Base-by-base conservation (phyloP, 768 basidiomycete species). In the Hygrophoropsis aurantiaca region DNA sequence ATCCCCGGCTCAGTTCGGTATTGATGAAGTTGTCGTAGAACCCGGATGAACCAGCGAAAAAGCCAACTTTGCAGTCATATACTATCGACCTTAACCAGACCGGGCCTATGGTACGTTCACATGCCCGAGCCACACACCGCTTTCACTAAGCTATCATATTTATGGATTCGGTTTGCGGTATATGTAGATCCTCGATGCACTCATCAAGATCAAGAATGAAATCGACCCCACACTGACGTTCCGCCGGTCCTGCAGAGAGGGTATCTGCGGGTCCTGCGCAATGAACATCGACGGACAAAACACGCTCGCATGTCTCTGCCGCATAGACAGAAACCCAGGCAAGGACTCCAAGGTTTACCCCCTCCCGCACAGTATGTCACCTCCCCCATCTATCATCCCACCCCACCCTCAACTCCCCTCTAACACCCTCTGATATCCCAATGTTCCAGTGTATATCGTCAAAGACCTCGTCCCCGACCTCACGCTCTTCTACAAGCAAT, bases 171-270 rank as follows among this genome's bases (percentile, higher is more conserved):
- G 15, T 3, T 13, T 33, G 19, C 42, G 13, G 15, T 24, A 40
- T 20, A 33, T 19, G 18, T 47, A 85, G 85, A 68, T 94, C 44
- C 84, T 94, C 46, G 92, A 95, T 58, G 92, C 90, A 2, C 82
- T 94, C 58, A 97, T 97, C 73, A 97, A 98, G 74, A 97, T 99
- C 66, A 99, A 99, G 82, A 97, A 97, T 69, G 95, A 98, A 68
- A 62, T 95, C 23, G 97, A 98, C 73, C 90, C 95, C 2, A 98
- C 95, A 2, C 78, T 99, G 25, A 97, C 95, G 5, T 98, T 99
- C 78, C 84, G 97, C 34, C 80, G 93, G 34, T 90, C 87, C 16
- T 95, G 92, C 74, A 72, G 92, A 46, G 92, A 94, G 73, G 93
- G 95, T 47, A 98, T 99, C 58, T 99, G 95, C 60, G 95, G 95